Evolutionary conservation across 139 green algal species (phyloP), one percentile per base, ranked within the genome.

Genomic region (Asterochloris erici): DNA sequence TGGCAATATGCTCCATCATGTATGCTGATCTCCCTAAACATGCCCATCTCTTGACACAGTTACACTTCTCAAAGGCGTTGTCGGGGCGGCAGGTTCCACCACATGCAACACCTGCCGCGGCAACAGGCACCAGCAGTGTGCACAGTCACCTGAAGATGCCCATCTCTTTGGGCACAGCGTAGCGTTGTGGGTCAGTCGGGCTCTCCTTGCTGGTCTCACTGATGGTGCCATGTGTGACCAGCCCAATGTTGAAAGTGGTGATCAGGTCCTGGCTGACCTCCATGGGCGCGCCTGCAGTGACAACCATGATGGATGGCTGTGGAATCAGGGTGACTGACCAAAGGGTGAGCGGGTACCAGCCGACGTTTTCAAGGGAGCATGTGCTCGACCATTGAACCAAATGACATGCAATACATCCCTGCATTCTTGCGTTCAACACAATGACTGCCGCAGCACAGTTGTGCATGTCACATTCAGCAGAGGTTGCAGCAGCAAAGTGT

Each of bases 211-310:
- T 87, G 16, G 92, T 96, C 79, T 97, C 92, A 75, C 87, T 91
- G 17, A 92, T 68, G 15, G 83, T 95, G 69, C 96, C 96, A 13
- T 94, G 88, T 73, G 97, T 94, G 24, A 99, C 94, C 28, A 96
- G 63, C 28, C 79, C 86, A 87, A 99, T 99, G 92, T 98, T 98
- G 86, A 99, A 99, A 16, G 96, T 98, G 24, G 88, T 96, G 26
- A 99, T 87, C 81, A 99, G 86, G 86, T 98, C 95, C 17, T 94
- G 86, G 2, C 91, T 95, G 26, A 98, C 90, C 24, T 88, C 79
- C 74, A 85, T 81, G 61, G 92, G 90, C 15, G 90, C 87, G 82
- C 93, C 89, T 92, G 87, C 81, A 79, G 77, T 29, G 19, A 79
- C 23, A 47, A 0, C 9, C n/a, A 21, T 9, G 14, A 11, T 23